Evolutionary conservation across 441 rosid genomes (phyloP).

Genomic region (Aleurites moluccanus): DNA sequence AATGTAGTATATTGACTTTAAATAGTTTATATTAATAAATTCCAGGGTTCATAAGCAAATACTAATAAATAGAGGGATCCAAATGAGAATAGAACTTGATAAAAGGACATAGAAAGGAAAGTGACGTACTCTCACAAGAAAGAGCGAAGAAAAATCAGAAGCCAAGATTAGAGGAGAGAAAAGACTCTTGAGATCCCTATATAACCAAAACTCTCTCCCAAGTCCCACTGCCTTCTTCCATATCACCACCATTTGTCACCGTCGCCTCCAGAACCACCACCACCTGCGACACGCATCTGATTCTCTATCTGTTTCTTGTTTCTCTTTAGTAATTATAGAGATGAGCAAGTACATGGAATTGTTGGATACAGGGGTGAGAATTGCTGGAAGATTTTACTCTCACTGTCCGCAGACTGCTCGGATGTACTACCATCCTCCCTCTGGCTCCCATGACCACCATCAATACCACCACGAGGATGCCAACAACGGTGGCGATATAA

Average conservation of each 20-base stretch:
- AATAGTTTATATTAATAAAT: no score
- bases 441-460: constrained; percentile 31
- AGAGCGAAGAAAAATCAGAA: constrained; percentile 2
- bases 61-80: neutral
- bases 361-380: constrained; percentile 44
- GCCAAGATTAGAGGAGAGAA: neutral
- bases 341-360: constrained; percentile 51
- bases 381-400: constrained; percentile 50
- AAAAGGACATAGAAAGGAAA: neutral
- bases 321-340: neutral
- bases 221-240: neutral
- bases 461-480: constrained; percentile 4
- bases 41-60: neutral
- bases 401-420: constrained; percentile 65
- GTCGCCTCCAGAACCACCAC: no score
- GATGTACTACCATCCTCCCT: constrained; percentile 56
- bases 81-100: neutral
- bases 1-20: no score
- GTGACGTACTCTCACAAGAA: neutral
- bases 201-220: neutral
- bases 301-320: neutral
- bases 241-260: neutral
- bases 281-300: no score
- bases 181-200: neutral
- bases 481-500: constrained; percentile 9